Conservation (phyloP, 768 basidiomycete genomes). For the Phanerochaete carnosa region DNA sequence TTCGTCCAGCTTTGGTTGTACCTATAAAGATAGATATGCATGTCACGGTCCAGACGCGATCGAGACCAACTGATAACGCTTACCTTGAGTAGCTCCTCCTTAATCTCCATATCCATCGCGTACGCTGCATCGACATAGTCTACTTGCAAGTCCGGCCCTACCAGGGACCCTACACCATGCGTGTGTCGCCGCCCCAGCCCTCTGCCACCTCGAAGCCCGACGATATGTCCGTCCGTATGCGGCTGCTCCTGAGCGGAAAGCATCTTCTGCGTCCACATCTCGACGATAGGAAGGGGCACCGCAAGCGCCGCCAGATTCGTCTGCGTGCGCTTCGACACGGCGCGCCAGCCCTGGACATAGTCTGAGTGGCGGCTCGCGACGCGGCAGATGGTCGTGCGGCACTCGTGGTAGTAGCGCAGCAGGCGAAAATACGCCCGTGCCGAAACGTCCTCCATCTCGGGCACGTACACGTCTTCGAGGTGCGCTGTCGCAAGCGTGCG, state of each 20-base stretch:
- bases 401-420: conserved; percentile 3
- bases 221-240: neutral
- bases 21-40: too few species aligned
- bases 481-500: neutral
- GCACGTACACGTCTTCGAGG: conserved; percentile 5
- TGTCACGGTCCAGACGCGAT: too few species aligned
- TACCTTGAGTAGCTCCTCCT: neutral
- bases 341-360: conserved; percentile 2
- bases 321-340: neutral
- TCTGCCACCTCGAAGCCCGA: neutral
- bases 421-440: conserved; percentile 6
- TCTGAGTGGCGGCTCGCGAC: neutral
- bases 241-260: neutral
- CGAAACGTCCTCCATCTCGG: conserved; percentile 11
- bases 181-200: neutral
- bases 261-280: conserved; percentile 4
- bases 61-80: too few species aligned
- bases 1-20: too few species aligned
- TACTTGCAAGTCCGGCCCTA: neutral
- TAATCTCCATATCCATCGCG: neutral
- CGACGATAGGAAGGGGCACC: conserved; percentile 1
- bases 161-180: neutral
- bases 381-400: neutral
- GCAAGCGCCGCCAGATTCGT: neutral
- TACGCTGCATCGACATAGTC: neutral